phyloP scores from a whole-genome alignment of 2,329 filamentous ascomycete genomes.

The Penicillium occitanis region DNA sequence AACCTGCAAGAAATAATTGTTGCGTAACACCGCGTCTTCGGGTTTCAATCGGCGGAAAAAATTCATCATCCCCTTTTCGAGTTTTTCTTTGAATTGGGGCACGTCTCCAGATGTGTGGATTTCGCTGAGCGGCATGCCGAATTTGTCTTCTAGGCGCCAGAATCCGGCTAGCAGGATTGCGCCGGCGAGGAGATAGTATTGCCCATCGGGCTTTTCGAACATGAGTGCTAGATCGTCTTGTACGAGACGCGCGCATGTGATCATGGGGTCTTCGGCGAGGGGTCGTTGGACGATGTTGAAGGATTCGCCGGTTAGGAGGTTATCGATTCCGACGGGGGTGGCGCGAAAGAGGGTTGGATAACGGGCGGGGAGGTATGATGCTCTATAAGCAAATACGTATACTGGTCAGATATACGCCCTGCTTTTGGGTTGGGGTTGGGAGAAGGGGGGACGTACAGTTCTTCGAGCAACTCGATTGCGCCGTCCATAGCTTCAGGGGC shows the following conservation, averaged over 20 bases:
- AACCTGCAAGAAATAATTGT: slow-evolving; percentile 88
- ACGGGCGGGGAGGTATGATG: slow-evolving; percentile 67
- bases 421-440: not conserved
- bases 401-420: not conserved
- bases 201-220: slow-evolving; percentile 72
- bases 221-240: slow-evolving; percentile 85
- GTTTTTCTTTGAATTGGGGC: slow-evolving; percentile 67
- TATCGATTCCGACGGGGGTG: slow-evolving; percentile 66
- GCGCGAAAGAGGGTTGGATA: slow-evolving; percentile 70
- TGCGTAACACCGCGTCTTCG: slow-evolving; percentile 65
- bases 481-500: slow-evolving; percentile 69
- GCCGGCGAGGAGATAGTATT: slow-evolving; percentile 78
- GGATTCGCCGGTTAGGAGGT: slow-evolving; percentile 67
- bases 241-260: slow-evolving; percentile 67
- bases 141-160: slow-evolving; percentile 79
- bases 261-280: slow-evolving; percentile 75
- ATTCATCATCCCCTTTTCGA: slow-evolving; percentile 76
- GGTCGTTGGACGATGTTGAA: slow-evolving; percentile 68
- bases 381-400: slow-evolving; percentile 28
- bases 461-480: slow-evolving; percentile 73
- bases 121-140: slow-evolving; percentile 73
- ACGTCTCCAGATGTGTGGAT: slow-evolving; percentile 79
- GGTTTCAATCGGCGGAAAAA: slow-evolving; percentile 73
- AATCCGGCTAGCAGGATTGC: slow-evolving; percentile 76
- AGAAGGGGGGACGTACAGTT: slow-evolving; percentile 51